Evolutionary conservation across 208 protist genomes (phyloP).

Genomic region (Wallacemonas sp.): DNA sequence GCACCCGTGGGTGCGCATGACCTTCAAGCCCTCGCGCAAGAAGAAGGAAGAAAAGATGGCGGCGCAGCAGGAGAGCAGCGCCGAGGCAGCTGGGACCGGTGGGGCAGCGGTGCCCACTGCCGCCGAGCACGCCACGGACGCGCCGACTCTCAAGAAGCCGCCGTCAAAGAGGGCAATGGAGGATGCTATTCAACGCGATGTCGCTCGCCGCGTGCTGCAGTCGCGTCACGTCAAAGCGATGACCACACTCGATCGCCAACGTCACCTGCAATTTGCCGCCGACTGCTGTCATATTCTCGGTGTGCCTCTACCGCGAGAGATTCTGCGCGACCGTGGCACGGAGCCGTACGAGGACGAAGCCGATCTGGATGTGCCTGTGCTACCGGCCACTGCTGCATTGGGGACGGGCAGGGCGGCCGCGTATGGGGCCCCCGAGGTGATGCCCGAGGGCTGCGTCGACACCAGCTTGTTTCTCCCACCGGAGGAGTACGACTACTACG

Average conservation of each 20-base stretch:
- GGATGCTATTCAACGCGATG: conserved; percentile 50
- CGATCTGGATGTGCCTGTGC: neutral
- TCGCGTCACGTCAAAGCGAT: conserved; percentile 48
- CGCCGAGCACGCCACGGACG: conserved; percentile 11
- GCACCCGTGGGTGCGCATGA: conserved; percentile 65
- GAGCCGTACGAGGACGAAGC: conserved; percentile 14
- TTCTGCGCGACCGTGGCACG: conserved; percentile 23
- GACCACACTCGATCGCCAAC: conserved; percentile 45
- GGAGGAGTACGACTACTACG: conserved; percentile 66
- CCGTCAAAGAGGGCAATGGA: conserved; percentile 24
- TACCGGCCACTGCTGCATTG: neutral
- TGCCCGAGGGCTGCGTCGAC: conserved; percentile 65
- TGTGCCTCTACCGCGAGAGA: conserved; percentile 57
- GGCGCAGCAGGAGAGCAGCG: neutral
- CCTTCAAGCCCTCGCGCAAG: conserved; percentile 26
- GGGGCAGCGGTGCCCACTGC: neutral
- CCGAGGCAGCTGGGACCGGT: neutral
- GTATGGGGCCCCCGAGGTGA: conserved; percentile 12
- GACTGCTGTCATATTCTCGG: conserved; percentile 69
- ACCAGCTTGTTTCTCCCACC: conserved; percentile 49
- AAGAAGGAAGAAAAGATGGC: conserved; percentile 8
- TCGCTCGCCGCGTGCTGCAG: conserved; percentile 43
- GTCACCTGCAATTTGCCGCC: conserved; percentile 82
- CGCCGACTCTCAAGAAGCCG: conserved; percentile 6
- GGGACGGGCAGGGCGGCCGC: neutral